A percentile compares a stretch with the other conserved stretches of the same genome.
These are phyloP conservation scores for Penicillium maclennaniae DNA, from an alignment of 495 filamentous ascomycete species.

Conservation along the genomic window DNA sequence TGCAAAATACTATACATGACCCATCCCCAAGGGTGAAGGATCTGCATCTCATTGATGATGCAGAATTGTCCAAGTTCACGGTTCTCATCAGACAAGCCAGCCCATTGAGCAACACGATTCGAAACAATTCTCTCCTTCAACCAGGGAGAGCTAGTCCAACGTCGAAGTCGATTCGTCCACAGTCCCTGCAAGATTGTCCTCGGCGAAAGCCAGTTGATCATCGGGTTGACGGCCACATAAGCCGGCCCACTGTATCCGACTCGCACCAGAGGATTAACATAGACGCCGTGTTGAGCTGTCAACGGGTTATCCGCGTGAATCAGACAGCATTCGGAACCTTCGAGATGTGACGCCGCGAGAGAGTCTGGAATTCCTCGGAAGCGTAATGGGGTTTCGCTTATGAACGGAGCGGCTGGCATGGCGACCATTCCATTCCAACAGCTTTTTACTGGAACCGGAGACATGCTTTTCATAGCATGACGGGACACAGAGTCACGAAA, in stretches of 20 bases:
- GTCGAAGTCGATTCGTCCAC: slow-evolving; percentile 57
- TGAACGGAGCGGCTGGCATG: slow-evolving; percentile 58
- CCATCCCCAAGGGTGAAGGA: slow-evolving; percentile 72
- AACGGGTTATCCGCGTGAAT: slow-evolving; percentile 72
- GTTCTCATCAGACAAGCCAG: slow-evolving; percentile 30
- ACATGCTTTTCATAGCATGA: slow-evolving; percentile 48
- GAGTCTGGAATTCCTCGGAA: slow-evolving; percentile 72
- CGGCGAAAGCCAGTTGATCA: slow-evolving; percentile 36
- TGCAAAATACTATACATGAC: slow-evolving; percentile 53
- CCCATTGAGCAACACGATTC: slow-evolving; percentile 39
- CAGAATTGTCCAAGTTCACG: slow-evolving; percentile 60
- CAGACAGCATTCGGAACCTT: slow-evolving; percentile 79
- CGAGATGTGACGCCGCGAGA: slow-evolving; percentile 64
- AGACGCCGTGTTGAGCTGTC: slow-evolving; percentile 56
- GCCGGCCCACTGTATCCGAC: slow-evolving; percentile 63
- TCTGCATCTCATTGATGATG: slow-evolving; percentile 82
- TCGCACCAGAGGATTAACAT: slow-evolving; percentile 72
- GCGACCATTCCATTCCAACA: slow-evolving; percentile 84
- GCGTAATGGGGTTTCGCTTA: slow-evolving; percentile 38
- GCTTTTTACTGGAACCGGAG: slow-evolving; percentile 63
- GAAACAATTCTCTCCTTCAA: slow-evolving; percentile 38
- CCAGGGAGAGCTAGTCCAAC: slow-evolving; percentile 42
- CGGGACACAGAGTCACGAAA: slow-evolving; percentile 62
- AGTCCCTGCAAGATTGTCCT: slow-evolving; percentile 36
- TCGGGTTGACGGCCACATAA: slow-evolving; percentile 51